These are phyloP conservation scores for Hibiscus tridactylites DNA, from an alignment of 345 rosid genomes.

Conservation along the genomic window DNA sequence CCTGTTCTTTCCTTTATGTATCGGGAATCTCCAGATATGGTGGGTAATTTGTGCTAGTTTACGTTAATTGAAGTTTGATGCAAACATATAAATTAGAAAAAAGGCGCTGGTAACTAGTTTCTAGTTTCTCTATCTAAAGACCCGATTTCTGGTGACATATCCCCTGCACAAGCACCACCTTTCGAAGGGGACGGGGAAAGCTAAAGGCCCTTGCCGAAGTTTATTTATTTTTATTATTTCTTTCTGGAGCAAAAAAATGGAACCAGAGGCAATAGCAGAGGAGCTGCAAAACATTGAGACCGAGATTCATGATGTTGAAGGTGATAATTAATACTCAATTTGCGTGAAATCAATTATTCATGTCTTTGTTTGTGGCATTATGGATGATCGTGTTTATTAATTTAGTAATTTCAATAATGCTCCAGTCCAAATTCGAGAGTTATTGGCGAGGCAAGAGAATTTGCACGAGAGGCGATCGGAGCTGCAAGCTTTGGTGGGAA, in stretches of 20 bases:
- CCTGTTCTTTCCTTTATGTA: neutral
- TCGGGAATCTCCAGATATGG: neutral
- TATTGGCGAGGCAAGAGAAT: conserved; percentile 71
- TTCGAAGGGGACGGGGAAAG: neutral
- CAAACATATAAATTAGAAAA: neutral
- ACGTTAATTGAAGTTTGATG: neutral
- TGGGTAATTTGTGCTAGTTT: neutral
- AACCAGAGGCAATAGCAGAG: conserved; percentile 37
- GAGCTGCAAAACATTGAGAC: conserved; percentile 55
- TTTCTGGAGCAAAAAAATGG: conserved; percentile 24
- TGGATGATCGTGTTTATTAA: conserved; percentile 1
- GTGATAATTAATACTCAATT: conserved; percentile 18
- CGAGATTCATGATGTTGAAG: conserved; percentile 62
- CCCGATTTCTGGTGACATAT: neutral
- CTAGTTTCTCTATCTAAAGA: neutral
- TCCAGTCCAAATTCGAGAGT: conserved; percentile 56
- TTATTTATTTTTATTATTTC: neutral
- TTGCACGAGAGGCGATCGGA: conserved; percentile 63
- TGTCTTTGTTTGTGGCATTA: neutral
- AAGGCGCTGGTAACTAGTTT: neutral
- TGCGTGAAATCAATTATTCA: neutral
- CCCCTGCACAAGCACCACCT: neutral
- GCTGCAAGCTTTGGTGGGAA: conserved; percentile 49
- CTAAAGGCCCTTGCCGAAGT: neutral
- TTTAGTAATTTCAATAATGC: neutral